Evolutionary conservation across 768 basidiomycete species (phyloP), one percentile per base, ranked within the genome.

Genomic region (Mrakia frigida): DNA sequence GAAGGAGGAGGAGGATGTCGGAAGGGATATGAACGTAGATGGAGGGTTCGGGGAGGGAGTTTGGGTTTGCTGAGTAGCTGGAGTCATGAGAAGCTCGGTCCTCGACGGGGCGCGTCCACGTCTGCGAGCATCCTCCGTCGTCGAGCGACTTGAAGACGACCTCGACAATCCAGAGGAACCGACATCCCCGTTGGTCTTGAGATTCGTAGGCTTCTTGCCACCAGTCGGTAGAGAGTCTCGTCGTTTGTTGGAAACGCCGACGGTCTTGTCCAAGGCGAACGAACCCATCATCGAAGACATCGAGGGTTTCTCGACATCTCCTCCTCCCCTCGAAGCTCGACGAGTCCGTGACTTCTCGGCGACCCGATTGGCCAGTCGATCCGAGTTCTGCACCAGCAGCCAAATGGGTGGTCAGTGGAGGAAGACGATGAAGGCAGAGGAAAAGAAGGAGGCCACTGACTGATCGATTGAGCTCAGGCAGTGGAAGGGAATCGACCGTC

Each of bases 321-420:
- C 61, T 63, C 61, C 61, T 9, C 5, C 41, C 46, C 70, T 21
- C 14, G 70, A 71, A 23, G 53, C 53, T 50, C 70, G 70, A 50
- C 70, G 43, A n/a, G 39, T 37, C n/a, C 68, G 39, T 16, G 70
- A 71, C 43, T 53, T 46, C 31, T 71, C 70, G 18, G 70, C 70
- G 10, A 53, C 70, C 2, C 70, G 70, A 52, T 16, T 31, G 6
- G 70, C 70, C n/a, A 71, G 35, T 1, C 70, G 70, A 28, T 52
- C 61, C n/a, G 61, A 63, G 16, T 33, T 63, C 61, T 63, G 61
- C 10, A 10, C 2, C 35, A 35, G 6, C 11, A 35, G 35, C 2
- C 14, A 33, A 18, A 9, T 37, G 3, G 31, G 21, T 9, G 18
- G 31, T 63, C 61, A 63, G 61, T 25, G 9, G 31, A n/a, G 31